Evolutionary conservation across 1,284 basidiomycete species (phyloP), one percentile per base, ranked within the genome.

Genomic region (Pseudozyma sp.): DNA sequence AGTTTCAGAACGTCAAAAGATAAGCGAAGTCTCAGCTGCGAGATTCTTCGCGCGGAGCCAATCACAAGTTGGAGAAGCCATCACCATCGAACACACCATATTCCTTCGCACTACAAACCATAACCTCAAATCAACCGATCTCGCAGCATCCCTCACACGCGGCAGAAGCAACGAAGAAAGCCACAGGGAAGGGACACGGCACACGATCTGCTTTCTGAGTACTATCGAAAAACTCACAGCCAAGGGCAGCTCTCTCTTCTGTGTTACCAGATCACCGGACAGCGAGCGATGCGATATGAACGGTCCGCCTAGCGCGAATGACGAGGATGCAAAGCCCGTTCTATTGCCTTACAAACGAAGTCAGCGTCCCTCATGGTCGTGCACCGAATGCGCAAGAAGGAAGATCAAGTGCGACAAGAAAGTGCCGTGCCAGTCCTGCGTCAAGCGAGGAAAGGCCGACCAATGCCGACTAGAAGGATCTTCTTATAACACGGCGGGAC

Each of bases 341-440:
- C 52, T 59, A 5, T 13, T 74, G 0, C 71, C 71, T 2, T 74
- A 66, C 63, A 74, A 74, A 61, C 38, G 66, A 14, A 74, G 71
- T 36, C 71, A 74, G 19, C 62, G 76, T 5, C 76, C 76, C 0
- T 74, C 68, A 12, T 77, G 76, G 76, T 76, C 73, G 10, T 80
- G 79, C 51, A 76, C 77, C 25, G 79, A 80, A 56, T 80, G 78
- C 38, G 69, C 73, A 5, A 40, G 76, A 12, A 58, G 78, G 7
- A 80, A 80, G 65, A 72, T 73, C 19, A 69, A 67, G 49, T 80
- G 78, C 64, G 76, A 80, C 54, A 78, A 76, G 54, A 66, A 76
- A 56, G 72, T 76, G 18, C 78, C 78, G 0, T 80, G 78, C 43
- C 59, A 69, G 12, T 70, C 79, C 0, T 80, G 79, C 56, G 43